Evolutionary conservation across 2,329 filamentous ascomycete species (phyloP).

Genomic region (Trichophyton schoenleinii): DNA sequence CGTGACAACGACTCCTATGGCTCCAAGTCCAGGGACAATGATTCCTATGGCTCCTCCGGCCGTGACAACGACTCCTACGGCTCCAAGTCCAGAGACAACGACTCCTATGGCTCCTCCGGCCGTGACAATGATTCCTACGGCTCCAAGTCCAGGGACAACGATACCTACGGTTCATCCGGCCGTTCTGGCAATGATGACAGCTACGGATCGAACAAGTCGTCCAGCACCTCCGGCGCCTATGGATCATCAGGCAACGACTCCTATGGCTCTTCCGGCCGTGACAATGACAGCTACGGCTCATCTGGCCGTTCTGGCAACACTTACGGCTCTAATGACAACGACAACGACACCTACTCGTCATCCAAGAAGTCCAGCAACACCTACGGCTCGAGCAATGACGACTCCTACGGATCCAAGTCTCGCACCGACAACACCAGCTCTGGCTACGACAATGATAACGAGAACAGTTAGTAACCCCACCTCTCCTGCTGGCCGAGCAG

Average conservation of each 20-base stretch:
- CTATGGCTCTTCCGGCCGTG: conserved; percentile 4
- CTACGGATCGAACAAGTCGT: background rate
- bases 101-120: background rate
- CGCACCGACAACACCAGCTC: conserved; percentile 2
- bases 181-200: background rate
- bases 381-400: background rate
- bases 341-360: conserved; percentile 2
- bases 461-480: conserved; percentile 3
- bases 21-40: background rate
- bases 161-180: conserved; percentile 3
- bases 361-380: background rate
- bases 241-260: background rate
- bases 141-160: background rate
- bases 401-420: conserved; percentile 5
- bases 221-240: background rate
- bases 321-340: background rate
- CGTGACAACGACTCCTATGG: conserved; percentile 1
- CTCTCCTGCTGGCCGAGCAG: background rate
- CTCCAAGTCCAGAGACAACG: background rate
- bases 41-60: background rate
- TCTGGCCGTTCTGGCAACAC: conserved; percentile 1
- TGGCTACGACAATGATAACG: conserved; percentile 5
- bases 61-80: background rate
- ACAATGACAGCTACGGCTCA: background rate
- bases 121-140: background rate